Conservation (phyloP, 179 eudicot species). For the Patellifolia procumbens region DNA sequence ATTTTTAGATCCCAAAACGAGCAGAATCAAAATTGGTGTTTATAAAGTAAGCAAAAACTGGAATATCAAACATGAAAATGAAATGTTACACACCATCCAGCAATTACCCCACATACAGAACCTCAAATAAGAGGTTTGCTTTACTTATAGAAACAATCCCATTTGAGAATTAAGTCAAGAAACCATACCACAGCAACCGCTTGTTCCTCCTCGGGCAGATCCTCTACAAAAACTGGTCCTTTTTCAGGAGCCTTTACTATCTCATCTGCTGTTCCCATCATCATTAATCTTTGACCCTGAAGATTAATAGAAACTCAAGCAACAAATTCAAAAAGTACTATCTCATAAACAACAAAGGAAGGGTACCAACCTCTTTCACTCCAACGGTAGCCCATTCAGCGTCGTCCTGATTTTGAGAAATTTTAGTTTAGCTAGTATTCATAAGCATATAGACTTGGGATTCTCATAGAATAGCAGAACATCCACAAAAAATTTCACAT, state of each 20-base stretch:
- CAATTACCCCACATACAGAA: neutral
- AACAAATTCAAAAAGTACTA: conserved; percentile 11
- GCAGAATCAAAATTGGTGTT: neutral
- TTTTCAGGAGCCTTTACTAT: conserved; percentile 96
- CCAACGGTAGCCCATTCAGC: conserved; percentile 90
- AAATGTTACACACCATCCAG: neutral
- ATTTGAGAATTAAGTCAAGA: neutral
- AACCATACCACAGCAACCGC: conserved; percentile 60
- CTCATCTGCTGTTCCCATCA: conserved; percentile 99
- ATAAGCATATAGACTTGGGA: conserved; percentile 3
- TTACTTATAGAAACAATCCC: neutral
- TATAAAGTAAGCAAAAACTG: neutral
- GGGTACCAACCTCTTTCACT: conserved; percentile 72
- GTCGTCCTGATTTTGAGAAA: conserved; percentile 58
- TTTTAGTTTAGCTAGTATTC: neutral
- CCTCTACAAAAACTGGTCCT: conserved; percentile 85
- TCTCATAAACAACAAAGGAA: conserved; percentile 15
- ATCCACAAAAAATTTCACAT: neutral
- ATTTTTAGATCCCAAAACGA: neutral
- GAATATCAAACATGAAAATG: neutral
- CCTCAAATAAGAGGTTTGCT: neutral
- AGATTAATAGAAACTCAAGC: conserved; percentile 13
- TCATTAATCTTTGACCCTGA: conserved; percentile 95
- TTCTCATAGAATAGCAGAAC: conserved; percentile 4
- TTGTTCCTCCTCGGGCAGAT: conserved; percentile 96